Base-by-base conservation (phyloP, 2,329 filamentous ascomycete genomes). In the Akanthomyces dipterigenus region DNA sequence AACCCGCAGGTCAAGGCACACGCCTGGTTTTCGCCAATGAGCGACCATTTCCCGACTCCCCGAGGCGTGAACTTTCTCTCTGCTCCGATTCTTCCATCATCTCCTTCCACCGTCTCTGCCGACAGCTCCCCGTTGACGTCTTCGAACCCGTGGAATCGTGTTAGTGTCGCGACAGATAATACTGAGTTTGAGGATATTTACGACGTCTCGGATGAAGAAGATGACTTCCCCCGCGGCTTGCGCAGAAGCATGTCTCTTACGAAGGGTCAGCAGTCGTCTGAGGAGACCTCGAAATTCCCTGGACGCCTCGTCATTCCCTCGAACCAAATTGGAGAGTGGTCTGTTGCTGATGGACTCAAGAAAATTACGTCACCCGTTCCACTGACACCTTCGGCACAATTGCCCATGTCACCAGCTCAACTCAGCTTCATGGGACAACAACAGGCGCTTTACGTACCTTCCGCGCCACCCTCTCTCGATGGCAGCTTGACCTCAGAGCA, bases 401-500 rank as follows among this genome's bases (percentile, higher is more conserved):
- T 95, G 24, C 83, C 88, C 61, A 88, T 96, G 75, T 93, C 90
- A 5, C 89, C 90, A 4, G 86, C 85, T 20, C 85, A 88, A 61
- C 80, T 93, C 66, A 86, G 86, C 12, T 87, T 90, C 69, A 85
- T 96, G 72, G 82, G 82, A 55, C 74, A 78, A 63, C 83, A 85
- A 66, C 84, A 85, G 63, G 70, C 84, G 31, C 81, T 87, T 24
- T 82, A 85, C 53, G 81, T 93, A 3, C 91, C 91, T 1, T 87
- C 85, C 60, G 88, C 90, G 6, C 88, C 93, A 5, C 93, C 93
- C 3, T 97, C 93, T 5, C 80, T 96, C 3, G 93, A 96, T 75
- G 93, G 92, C 24, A 96, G 91, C 74, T 77, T 95, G 68, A 89
- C 87, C 9, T 96, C 93, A 2, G 93, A 97, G 70, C 92, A 96